Evolutionary conservation across 768 basidiomycete species (phyloP).

Genomic region (Leucosporidium creatinivorum): DNA sequence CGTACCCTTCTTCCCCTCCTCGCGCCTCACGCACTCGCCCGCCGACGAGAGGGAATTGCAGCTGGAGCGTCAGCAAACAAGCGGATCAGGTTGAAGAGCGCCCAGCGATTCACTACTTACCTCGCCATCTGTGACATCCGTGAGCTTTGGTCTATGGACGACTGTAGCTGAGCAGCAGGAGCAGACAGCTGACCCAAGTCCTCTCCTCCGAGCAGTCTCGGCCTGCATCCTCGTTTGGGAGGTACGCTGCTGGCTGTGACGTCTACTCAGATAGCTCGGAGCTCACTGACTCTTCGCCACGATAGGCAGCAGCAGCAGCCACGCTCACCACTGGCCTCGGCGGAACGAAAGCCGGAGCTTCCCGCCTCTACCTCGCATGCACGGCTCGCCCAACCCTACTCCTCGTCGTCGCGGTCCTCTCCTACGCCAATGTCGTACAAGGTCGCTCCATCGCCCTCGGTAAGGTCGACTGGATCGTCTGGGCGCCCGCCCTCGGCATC

Average conservation of each 20-base stretch:
- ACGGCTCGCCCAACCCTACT: constrained; percentile 21
- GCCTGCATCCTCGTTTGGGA: constrained; percentile 19
- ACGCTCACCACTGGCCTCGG: not conserved
- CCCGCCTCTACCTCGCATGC: constrained; percentile 18
- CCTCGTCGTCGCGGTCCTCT: constrained; percentile 14
- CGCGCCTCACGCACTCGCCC: constrained; percentile 13
- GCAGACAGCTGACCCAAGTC: too few species aligned
- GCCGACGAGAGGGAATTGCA: not conserved
- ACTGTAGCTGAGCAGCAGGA: not conserved
- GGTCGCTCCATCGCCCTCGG: constrained; percentile 20
- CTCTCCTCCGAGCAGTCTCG: not conserved
- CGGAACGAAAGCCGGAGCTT: constrained; percentile 1
- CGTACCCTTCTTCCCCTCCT: constrained; percentile 24
- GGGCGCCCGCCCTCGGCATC: constrained; percentile 16
- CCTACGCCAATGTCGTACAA: constrained; percentile 21
- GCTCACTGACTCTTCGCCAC: not conserved
- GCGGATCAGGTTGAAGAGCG: constrained; percentile 15
- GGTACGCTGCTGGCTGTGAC: not conserved
- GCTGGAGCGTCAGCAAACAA: not conserved
- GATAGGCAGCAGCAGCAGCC: not conserved
- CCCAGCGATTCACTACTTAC: constrained; percentile 18
- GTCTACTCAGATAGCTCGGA: not conserved
- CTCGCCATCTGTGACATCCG: constrained; percentile 12
- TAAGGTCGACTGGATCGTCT: constrained; percentile 24
- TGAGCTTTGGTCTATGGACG: not conserved